Evolutionary conservation across 2,329 filamentous ascomycete genomes (phyloP), one percentile per base, ranked within the genome.

Genomic region (Penicillium sclerotiorum): DNA sequence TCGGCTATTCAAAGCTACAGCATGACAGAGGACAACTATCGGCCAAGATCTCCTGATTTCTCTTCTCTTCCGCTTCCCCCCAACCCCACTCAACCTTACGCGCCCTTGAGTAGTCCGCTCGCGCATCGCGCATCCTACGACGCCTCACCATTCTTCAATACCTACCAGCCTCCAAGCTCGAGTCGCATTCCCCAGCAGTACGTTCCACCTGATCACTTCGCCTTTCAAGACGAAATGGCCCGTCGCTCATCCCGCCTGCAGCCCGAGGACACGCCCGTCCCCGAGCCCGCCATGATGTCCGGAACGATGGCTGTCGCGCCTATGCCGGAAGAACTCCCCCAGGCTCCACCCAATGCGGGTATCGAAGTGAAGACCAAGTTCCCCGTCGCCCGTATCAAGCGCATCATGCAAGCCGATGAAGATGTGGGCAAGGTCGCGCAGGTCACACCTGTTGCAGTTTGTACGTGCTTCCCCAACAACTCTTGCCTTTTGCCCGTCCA

Each of bases 401-500:
- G 94, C 44, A 97, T 99, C 65, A 97, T 99, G 94, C 94, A 99
- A 74, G 93, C 93, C 9, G 94, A 99, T 66, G 94, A 99, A 67
- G 94, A 99, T 69, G 92, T 99, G 0, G 94, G 94, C 55, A 99
- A 99, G 75, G 94, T 99, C 8, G 92, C 94, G 4, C 94, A 99
- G 73, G 94, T 97, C 54, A 96, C 94, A 1, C 93, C 93, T 13
- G 95, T 96, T 49, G 94, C 93, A 21, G 93, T 97, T 37, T 85
- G 83, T 84, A 80, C 66, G 82, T 71, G 11, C n/a, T n/a, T n/a
- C n/a, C n/a, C n/a, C n/a, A n/a, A n/a, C 58, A 5, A 11, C 18
- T 20, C 8, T 8, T 17, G 3, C 21, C 21, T 9, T 30, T 2
- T 37, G 8, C 15, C 28, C 15, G 18, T 33, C 18, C 28, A 17